Evolutionary conservation across 1,139 yeast genomes (phyloP).

Genomic region (Hyphopichia buzzinii): DNA sequence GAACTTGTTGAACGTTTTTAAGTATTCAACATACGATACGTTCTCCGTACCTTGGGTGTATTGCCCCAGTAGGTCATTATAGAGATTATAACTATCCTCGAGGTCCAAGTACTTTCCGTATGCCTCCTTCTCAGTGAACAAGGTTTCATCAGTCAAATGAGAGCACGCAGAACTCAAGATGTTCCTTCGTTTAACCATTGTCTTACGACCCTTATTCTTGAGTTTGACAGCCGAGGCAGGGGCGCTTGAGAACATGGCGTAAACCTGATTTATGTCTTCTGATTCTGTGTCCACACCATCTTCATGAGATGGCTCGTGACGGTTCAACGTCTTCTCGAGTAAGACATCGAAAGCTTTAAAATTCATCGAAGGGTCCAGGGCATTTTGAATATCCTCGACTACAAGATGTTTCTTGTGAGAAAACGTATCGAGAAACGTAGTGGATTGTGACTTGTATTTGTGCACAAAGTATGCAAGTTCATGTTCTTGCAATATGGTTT

Average conservation of each 20-base stretch:
- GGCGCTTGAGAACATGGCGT: conserved; percentile 37
- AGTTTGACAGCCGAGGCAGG: conserved; percentile 14
- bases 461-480: conserved; percentile 58
- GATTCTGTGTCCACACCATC: conserved; percentile 13
- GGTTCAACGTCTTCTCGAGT: conserved; percentile 29
- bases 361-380: conserved; percentile 24
- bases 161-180: conserved; percentile 49
- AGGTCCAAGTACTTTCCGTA: conserved; percentile 69
- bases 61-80: conserved; percentile 37
- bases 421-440: conserved; percentile 10
- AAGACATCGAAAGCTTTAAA: conserved; percentile 46
- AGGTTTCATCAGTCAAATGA: conserved; percentile 37
- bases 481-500: conserved; percentile 60
- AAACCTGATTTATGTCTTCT: conserved; percentile 32
- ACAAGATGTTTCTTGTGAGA: conserved; percentile 14
- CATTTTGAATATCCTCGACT: conserved; percentile 18
- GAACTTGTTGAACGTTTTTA: conserved; percentile 44
- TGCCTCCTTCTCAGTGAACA: conserved; percentile 60
- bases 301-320: conserved; percentile 2
- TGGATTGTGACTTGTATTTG: conserved; percentile 41
- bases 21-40: conserved; percentile 49
- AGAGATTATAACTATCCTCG: conserved; percentile 44
- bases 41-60: conserved; percentile 15
- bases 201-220: conserved; percentile 18
- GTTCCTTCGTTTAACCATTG: conserved; percentile 31